Base-by-base conservation (phyloP, 1,139 yeast genomes). In the Lodderomyces orthopsilosis region DNA sequence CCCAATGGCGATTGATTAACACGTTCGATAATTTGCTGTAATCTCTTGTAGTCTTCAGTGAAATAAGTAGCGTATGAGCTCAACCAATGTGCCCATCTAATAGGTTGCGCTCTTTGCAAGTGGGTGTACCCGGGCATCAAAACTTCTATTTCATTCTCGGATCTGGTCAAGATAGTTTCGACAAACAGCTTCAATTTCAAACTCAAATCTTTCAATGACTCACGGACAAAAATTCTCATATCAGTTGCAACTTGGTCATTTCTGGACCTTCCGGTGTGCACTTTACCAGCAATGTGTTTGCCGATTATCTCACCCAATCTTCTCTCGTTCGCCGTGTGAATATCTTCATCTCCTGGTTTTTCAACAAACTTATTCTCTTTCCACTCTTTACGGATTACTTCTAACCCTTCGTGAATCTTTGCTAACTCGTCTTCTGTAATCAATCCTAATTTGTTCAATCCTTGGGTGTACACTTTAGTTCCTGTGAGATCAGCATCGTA, bases 111-210 rank as follows among this genome's bases (percentile, higher is more conserved):
- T 63, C 96, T 85, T 75, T 93, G 99, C 63, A 93, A 74, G 68
- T 93, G 99, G 13, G 99, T 93, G 69, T 93, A 93, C 28, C 99
- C 99, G 9, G 99, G 99, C 98, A 93, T 91, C 61, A 93, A 75
- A 19, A 85, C 87, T 54, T 85, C 95, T 47, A 93, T 86, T 68
- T 93, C 99, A 40, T 74, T 65, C 56, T 80, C 83, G 4, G 95
- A 97, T 58, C 99, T 81, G 46, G 74, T 74, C 41, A 82, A 61
- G 54, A 93, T 77, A 21, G 84, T 83, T 48, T 70, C 63, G 59
- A 91, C 84, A 49, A 91, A 77, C 30, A 70, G 74, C 42, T 72
- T 74, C 58, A 93, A 69, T 47, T 78, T 74, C 23, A 68, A 70
- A n/a, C 81, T 70, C 47, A 90, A 63, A 55, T 78, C 76, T 10